Evolutionary conservation across 2,329 filamentous ascomycete species (phyloP), one percentile per base, ranked within the genome.

Genomic region (Botrytis galanthina): DNA sequence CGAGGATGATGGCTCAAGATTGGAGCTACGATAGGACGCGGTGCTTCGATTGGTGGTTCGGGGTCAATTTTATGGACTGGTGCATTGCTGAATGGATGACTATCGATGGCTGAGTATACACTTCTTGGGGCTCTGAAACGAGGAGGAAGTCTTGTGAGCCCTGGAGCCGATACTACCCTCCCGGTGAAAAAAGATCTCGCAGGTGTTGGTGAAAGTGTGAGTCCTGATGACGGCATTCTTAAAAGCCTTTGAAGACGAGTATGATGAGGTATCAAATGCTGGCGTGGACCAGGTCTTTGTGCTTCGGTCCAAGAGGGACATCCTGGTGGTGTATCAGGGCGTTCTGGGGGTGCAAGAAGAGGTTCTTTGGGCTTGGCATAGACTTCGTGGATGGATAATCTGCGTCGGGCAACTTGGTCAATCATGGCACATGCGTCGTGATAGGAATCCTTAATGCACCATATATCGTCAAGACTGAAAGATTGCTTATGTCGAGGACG

Each of bases 381-480:
- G 59, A 81, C 74, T 64, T 81, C 77, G 18, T 76, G 72, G n/a
- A 77, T 75, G 54, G 75, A 68, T 12, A 76, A 46, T 22, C 75
- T 74, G 61, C 73, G 74, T 9, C 66, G 71, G 39, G 71, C 70
- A 59, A 75, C 75, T 37, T 72, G 64, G 59, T 78, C 78, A 20
- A 80, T 80, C 37, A 71, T 76, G 7, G 74, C 35, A 67, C 78
- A 79, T 44, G 77, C 77, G 44, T 80, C 76, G 44, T 80, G 79
- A 70, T 80, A 81, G 16, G 77, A 77, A 46, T 70, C 37, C 39
- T 82, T 80, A 37, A 83, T 78, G 22, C 80, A 75, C 35, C 71
- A 71, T 20, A 81, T 57, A 73, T 83, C 82, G 72, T 81, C 79
- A 5, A 81, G 71, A 73, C 80, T 82, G 74, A 83, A 82, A n/a